Evolutionary conservation across 179 eudicot genomes (phyloP).

Genomic region (Actinidia arguta): DNA sequence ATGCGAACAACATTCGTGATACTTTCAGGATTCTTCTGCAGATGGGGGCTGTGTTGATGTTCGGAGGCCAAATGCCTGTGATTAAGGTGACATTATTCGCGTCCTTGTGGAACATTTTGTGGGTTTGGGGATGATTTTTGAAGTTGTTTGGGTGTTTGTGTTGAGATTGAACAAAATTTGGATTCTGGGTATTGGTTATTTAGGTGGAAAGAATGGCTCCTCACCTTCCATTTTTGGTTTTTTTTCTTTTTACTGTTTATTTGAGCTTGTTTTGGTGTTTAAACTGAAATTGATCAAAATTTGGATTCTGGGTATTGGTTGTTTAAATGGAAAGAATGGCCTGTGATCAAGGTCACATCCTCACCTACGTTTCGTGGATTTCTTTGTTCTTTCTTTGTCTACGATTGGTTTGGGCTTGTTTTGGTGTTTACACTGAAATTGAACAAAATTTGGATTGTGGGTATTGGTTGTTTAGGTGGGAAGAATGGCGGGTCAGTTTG

Average conservation of each 20-base stretch:
- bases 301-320: no score
- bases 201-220: no score
- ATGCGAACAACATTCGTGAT: constrained; percentile 69
- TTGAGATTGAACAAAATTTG: not conserved
- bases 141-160: not conserved
- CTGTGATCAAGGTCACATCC: no score
- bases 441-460: not conserved
- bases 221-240: no score
- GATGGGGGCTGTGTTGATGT: constrained; percentile 75
- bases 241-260: no score
- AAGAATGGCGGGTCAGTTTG: constrained; percentile 94
- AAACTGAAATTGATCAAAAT: no score
- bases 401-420: not conserved
- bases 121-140: no score
- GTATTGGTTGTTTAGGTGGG: constrained; percentile 55
- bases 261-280: no score
- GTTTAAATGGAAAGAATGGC: no score
- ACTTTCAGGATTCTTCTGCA: constrained; percentile 71
- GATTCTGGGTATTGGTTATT: not conserved
- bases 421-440: not conserved
- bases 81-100: constrained; percentile 47
- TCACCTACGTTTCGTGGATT: no score
- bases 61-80: constrained; percentile 85
- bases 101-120: no score
- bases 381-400: not conserved